A percentile compares a stretch with the other conserved stretches of the same genome.
phyloP scores from a whole-genome alignment of 306 rosid species.

The Sechiopsis laciniata region DNA sequence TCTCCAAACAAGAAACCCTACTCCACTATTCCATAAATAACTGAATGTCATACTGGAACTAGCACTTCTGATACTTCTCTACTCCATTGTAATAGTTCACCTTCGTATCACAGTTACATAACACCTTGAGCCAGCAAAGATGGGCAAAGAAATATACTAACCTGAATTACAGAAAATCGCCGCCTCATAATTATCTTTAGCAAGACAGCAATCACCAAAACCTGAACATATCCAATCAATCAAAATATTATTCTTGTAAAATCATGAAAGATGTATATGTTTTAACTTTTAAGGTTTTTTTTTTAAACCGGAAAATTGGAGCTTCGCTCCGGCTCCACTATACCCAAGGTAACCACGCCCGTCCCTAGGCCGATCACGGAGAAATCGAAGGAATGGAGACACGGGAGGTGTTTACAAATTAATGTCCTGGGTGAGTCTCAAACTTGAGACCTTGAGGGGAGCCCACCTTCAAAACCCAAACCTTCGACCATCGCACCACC shows the following conservation, averaged over 20 bases:
- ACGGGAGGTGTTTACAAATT: too few species aligned
- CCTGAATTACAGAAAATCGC: conserved; percentile 90
- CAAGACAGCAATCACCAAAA: conserved; percentile 94
- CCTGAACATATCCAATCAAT: conserved; percentile 48
- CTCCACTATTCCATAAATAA: not conserved
- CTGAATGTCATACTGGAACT: too few species aligned
- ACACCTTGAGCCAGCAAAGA: not conserved
- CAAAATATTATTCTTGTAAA: conserved; percentile 23
- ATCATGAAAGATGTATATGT: not conserved
- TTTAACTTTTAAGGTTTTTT: not conserved
- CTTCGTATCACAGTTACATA: not conserved
- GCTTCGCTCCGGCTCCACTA: too few species aligned
- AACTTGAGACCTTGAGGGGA: too few species aligned
- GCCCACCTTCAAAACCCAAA: too few species aligned
- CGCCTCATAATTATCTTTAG: conserved; percentile 92
- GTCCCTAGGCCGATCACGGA: too few species aligned
- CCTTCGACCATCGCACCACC: too few species aligned
- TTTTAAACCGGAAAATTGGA: too few species aligned
- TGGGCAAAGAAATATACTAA: conserved; percentile 26
- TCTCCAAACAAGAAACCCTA: too few species aligned
- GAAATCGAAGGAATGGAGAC: too few species aligned
- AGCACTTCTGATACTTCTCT: not conserved
- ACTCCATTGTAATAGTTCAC: not conserved
- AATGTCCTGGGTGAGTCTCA: too few species aligned
- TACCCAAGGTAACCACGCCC: too few species aligned